Evolutionary conservation across 345 rosid species (phyloP), one percentile per base, ranked within the genome.

Genomic region (Mallotus nudiflorus): DNA sequence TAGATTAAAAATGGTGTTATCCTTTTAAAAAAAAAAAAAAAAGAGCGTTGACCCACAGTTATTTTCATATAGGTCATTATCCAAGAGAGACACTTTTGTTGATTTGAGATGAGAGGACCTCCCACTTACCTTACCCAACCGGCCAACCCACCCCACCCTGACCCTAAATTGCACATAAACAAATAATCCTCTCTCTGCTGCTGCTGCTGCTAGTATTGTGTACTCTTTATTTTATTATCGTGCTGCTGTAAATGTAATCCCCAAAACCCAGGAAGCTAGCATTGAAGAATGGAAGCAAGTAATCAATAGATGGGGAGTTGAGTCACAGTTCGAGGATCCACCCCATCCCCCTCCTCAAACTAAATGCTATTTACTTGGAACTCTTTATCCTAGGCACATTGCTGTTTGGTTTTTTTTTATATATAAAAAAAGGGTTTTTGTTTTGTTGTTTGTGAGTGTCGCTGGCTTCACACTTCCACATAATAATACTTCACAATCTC

Each of bases 261-360:
- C 82, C 71, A 72, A 70, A 52, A 72, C 73, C 77, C 83, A 68
- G 67, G 75, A 75, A 51, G 27, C 9, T 27, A 44, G 59, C 83
- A 69, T 77, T 63, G 74, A 72, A 73, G 69, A 63, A 39, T 31
- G 69, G 68, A 9, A 71, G 58, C 1, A 19, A 12, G n/a, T 25
- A 31, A 60, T 33, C 22, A 52, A 51, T 28, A 33, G 13, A 31
- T 22, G 10, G 51, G 35, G 19, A 58, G 63, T 55, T 55, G 61
- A 68, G 76, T 67, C 61, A 39, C 78, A 61, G 81, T 73, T 61
- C 29, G 9, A 68, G 19, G 27, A 22, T 24, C 29, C 13, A 29
- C 12, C 29, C 18, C 62, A 28, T 25, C 16, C 24, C 31, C 14
- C 24, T 13, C 31, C 19, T 0, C 5, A 28, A 46, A 15, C 28